A percentile compares a stretch with the other conserved stretches of the same genome.
These are phyloP conservation scores for Flaveria linearis DNA, from an alignment of 129 eudicot genomes.

Conservation along the genomic window DNA sequence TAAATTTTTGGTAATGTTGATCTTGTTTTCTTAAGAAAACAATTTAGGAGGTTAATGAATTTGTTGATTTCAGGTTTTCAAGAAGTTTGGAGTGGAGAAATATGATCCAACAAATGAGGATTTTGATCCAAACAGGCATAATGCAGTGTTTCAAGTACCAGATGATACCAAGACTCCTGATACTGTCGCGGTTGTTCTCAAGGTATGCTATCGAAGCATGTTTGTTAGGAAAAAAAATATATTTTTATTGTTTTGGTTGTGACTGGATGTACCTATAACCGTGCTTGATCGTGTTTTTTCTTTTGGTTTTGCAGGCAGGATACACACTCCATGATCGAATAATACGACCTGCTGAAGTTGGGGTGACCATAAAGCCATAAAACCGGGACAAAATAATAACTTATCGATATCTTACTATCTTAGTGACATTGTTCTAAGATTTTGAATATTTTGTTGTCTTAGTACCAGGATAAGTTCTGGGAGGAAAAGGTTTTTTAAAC, in stretches of 20 bases:
- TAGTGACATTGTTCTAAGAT: background rate
- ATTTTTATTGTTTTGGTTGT: background rate
- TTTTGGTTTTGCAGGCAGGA: conserved; percentile 59
- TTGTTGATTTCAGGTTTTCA: conserved; percentile 59
- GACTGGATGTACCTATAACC: background rate
- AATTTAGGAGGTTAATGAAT: background rate
- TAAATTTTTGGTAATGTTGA: too few species aligned
- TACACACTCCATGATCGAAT: conserved; percentile 68
- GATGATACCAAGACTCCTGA: conserved; percentile 71
- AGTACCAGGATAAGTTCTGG: background rate
- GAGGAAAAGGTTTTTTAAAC: background rate
- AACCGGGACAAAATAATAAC: background rate
- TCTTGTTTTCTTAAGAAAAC: background rate
- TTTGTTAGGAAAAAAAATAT: background rate
- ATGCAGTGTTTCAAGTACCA: conserved; percentile 88
- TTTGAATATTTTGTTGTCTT: conserved; percentile 10
- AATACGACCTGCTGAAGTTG: conserved; percentile 92
- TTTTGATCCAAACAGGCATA: conserved; percentile 88
- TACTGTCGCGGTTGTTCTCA: conserved; percentile 77
- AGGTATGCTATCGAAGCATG: conserved; percentile 44
- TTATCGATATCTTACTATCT: background rate
- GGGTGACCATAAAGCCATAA: conserved; percentile 53
- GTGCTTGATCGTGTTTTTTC: background rate
- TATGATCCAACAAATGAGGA: conserved; percentile 76
- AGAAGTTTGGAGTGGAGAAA: conserved; percentile 80